Base-by-base conservation (phyloP, 1,139 yeast genomes). In the Kazachstania sp. region DNA sequence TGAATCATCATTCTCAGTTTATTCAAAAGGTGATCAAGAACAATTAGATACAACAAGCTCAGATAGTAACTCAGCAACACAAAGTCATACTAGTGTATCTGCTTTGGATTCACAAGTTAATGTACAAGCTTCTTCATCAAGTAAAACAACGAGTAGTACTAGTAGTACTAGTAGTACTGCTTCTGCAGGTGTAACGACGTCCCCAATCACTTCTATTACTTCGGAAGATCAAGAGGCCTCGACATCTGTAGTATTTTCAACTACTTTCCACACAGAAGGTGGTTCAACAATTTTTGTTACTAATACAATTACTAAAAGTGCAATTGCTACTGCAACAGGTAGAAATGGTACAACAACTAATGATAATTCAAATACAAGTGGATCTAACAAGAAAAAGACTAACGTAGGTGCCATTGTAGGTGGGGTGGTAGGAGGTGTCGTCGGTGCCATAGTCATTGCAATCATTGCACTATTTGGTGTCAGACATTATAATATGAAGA, bases 1-100 rank as follows among this genome's bases (percentile, higher is more conserved):
- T 58, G 53, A 69, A 32, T 66, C 68, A 31, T 73, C 71, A 4
- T 71, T 57, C 47, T 56, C 63, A 6, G 65, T 68, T 34, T 68
- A 61, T 44, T 60, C 63, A 5, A 58, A 57, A 45, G 53, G 72
- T 30, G 31, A 20, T 4, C 26, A 18, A 6, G 57, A 50, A 42
- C 65, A 64, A 9, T 53, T 32, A 28, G 39, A n/a, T 29, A 41
- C 36, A 18, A 26, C 34, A 5, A n/a, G n/a, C n/a, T n/a, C n/a
- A n/a, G n/a, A n/a, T n/a, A n/a, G n/a, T n/a, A n/a, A n/a, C n/a
- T n/a, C n/a, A n/a, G n/a, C n/a, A n/a, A n/a, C n/a, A n/a, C n/a
- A n/a, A n/a, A n/a, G n/a, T n/a, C n/a, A n/a, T n/a, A n/a, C n/a
- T n/a, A 12, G 36, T 12, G 36, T 18, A 20, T 36, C 47, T 2